These are phyloP conservation scores for Dillenia suffruticosa DNA, from an alignment of 164 flowering plant genomes.

Conservation along the genomic window DNA sequence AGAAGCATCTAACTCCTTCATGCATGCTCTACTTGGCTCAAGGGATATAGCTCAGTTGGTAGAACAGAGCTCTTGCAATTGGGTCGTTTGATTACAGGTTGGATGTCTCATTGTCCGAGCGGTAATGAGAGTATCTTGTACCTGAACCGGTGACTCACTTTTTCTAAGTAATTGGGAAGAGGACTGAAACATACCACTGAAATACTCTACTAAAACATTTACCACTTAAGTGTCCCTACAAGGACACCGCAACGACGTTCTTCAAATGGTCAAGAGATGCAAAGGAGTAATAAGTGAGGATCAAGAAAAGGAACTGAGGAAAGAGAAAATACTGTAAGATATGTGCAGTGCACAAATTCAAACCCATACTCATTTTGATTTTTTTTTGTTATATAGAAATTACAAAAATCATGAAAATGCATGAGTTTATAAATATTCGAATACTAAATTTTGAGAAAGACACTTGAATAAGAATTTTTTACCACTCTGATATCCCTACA, in stretches of 20 bases:
- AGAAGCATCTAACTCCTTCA: slow-evolving; percentile 7
- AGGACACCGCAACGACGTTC: background rate
- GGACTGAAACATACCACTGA: background rate
- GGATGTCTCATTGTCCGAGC: slow-evolving; percentile 9
- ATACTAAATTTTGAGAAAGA: no score
- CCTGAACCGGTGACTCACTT: background rate
- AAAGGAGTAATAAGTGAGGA: no score
- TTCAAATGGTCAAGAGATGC: no score
- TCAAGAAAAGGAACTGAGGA: no score
- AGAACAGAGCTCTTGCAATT: slow-evolving; percentile 11
- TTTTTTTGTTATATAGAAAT: no score
- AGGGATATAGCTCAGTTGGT: slow-evolving; percentile 10
- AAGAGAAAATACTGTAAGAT: no score
- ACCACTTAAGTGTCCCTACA: background rate
- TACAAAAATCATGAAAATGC: no score
- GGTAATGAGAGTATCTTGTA: slow-evolving; percentile 12
- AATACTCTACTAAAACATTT: background rate
- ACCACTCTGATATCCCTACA: no score
- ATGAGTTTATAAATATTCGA: no score
- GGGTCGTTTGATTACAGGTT: slow-evolving; percentile 11
- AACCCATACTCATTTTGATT: no score
- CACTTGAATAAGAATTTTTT: no score
- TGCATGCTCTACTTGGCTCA: slow-evolving; percentile 4
- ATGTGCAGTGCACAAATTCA: no score
- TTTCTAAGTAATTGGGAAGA: background rate